phyloP scores from a whole-genome alignment of 352 stramenopile species.

The Phytophthora agathidicida region DNA sequence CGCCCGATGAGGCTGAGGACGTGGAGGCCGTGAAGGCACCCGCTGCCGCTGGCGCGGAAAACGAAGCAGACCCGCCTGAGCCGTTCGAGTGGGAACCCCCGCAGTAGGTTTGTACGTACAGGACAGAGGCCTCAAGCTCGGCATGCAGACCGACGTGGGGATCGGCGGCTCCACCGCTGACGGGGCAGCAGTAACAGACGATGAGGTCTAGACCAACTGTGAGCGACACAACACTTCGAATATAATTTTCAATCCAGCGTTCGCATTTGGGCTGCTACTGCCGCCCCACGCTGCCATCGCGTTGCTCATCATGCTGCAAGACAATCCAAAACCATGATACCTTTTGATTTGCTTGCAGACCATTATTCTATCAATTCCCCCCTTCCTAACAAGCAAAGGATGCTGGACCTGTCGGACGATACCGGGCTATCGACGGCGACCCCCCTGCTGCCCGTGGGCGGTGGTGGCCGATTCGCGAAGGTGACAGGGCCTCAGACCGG shows the following conservation, averaged over 20 bases:
- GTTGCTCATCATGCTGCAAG: too few species aligned
- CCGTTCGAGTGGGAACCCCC: constrained; percentile 97
- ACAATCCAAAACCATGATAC: constrained; percentile 7
- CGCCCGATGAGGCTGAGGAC: constrained; percentile 92
- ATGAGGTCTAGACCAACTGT: constrained; percentile 23
- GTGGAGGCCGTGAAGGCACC: constrained; percentile 94
- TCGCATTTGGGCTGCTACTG: constrained; percentile 6
- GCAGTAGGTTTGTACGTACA: constrained; percentile 47
- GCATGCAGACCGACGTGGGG: constrained; percentile 26
- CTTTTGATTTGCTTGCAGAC: constrained; percentile 29
- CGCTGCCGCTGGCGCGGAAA: constrained; percentile 88
- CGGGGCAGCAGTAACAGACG: constrained; percentile 20
- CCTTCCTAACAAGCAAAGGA: constrained; percentile 2
- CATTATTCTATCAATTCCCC: constrained; percentile 5
- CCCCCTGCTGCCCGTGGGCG: constrained; percentile 41
- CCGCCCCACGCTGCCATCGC: background rate
- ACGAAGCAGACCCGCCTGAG: constrained; percentile 94
- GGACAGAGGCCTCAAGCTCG: constrained; percentile 24
- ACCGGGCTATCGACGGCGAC: constrained; percentile 7
- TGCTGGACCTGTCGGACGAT: constrained; percentile 20
- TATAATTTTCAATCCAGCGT: constrained; percentile 42
- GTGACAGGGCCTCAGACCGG: constrained; percentile 58
- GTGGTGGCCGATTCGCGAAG: constrained; percentile 34
- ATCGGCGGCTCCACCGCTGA: constrained; percentile 12
- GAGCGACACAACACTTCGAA: constrained; percentile 31